These are phyloP conservation scores for Samsoniella hepiali DNA, from an alignment of 2,329 filamentous ascomycete genomes.

Conservation along the genomic window DNA sequence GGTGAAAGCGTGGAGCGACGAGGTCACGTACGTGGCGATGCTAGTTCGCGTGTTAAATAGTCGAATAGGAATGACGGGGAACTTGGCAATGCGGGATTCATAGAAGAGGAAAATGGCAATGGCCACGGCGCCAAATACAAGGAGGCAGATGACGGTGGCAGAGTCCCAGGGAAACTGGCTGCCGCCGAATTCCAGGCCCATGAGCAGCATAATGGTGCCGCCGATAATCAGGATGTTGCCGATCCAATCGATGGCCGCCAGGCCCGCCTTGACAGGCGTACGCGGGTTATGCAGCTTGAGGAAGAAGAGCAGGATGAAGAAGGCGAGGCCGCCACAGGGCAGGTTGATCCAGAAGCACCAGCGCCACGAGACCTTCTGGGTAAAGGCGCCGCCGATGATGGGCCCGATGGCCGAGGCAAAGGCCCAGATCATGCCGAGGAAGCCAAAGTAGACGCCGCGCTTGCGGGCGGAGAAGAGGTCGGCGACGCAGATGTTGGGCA, in stretches of 20 bases:
- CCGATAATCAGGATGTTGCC: slow-evolving; percentile 62
- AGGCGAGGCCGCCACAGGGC: slow-evolving; percentile 44
- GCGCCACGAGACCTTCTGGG: slow-evolving; percentile 61
- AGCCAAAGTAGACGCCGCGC: slow-evolving; percentile 50
- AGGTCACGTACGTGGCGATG: slow-evolving; percentile 60
- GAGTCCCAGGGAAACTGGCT: slow-evolving; percentile 72
- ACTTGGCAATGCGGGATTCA: slow-evolving; percentile 70
- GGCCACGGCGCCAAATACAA: slow-evolving; percentile 67
- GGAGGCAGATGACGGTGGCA: slow-evolving; percentile 69
- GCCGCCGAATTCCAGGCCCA: slow-evolving; percentile 83
- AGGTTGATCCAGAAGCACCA: slow-evolving; percentile 70
- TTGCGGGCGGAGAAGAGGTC: slow-evolving; percentile 53
- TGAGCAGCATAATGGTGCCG: slow-evolving; percentile 79
- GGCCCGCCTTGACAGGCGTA: slow-evolving; percentile 58
- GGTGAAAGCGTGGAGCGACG: slow-evolving; percentile 70
- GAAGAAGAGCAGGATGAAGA: slow-evolving; percentile 54
- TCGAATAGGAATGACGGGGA: slow-evolving; percentile 72
- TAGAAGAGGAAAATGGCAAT: slow-evolving; percentile 66
- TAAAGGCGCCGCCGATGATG: slow-evolving; percentile 66
- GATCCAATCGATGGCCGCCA: slow-evolving; percentile 61
- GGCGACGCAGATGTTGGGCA: slow-evolving; percentile 57
- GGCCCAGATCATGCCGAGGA: slow-evolving; percentile 59
- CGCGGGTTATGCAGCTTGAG: slow-evolving; percentile 66
- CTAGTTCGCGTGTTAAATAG: slow-evolving; percentile 68
- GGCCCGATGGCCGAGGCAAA: slow-evolving; percentile 63